Evolutionary conservation across 257 asterid species (phyloP), one percentile per base, ranked within the genome.

Genomic region (Vinca minor): DNA sequence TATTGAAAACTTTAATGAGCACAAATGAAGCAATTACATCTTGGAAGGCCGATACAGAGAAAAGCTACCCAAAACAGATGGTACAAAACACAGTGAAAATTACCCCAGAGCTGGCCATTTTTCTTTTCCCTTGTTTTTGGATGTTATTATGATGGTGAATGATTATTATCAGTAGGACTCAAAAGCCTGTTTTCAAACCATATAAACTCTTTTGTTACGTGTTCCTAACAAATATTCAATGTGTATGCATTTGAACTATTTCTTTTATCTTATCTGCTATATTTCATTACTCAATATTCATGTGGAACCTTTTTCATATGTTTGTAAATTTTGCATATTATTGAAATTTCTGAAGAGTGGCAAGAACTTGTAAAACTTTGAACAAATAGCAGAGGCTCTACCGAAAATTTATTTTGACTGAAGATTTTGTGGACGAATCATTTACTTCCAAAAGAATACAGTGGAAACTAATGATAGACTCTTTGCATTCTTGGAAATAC

Each of bases 101-200:
- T 41, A 23, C 41, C 65, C 25, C n/a, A 61, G 8, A 0, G 3
- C 17, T 7, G 2, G 7, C 13, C 3, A 12, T 45, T 28, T 47
- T 31, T 6, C 1, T 9, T 18, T 1, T 34, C n/a, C n/a, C 9
- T 38, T 21, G 52, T 28, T 21, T 31, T 44, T 57, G 59, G 47
- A n/a, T 35, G 4, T 72, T 31, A 44, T 59, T 59, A 44, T 12
- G 34, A 35, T 42, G 65, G 47, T 63, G 67, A 21, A 45, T 45
- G 53, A 9, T 2, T 28, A 31, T 46, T 45, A 21, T 29, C 18
- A 18, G 20, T 45, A 50, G 44, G 61, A 10, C 12, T 55, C 32
- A 29, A 14, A 63, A 28, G 45, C 41, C 18, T 46, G n/a, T n/a
- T n/a, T 28, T 45, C 17, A 4, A 55, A 29, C 8, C 23, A 14